Evolutionary conservation across 73 alveolate genomes (phyloP).

Genomic region (Paramecium caudatum): DNA sequence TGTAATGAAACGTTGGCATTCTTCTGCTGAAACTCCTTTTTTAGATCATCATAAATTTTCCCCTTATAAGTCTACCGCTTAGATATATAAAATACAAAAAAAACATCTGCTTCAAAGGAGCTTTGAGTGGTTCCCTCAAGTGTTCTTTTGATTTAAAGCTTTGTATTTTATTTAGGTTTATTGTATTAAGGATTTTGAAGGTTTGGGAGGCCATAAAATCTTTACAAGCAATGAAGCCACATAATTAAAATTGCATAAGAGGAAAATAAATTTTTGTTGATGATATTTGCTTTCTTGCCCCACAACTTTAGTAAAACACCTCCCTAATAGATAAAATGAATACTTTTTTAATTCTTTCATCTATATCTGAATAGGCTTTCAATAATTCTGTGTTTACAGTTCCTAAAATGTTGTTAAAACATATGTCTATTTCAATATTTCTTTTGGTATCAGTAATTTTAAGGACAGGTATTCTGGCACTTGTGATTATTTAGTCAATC

Average conservation of each 20-base stretch:
- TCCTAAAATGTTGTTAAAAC: constrained; percentile 56
- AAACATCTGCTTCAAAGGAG: not conserved
- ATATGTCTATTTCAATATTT: constrained; percentile 12
- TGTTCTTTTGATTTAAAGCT: not conserved
- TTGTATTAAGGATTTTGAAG: constrained; percentile 10
- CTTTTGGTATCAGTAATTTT: not conserved
- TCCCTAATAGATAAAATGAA: not conserved
- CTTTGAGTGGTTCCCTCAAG: not conserved
- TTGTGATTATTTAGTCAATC: not conserved
- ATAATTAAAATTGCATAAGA: constrained; percentile 50
- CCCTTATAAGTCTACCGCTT: not conserved
- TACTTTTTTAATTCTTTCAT: constrained; percentile 5
- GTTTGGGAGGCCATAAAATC: constrained; percentile 10
- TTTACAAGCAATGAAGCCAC: constrained; percentile 44
- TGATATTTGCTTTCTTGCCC: constrained; percentile 18
- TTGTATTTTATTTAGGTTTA: not conserved
- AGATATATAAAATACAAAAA: not conserved
- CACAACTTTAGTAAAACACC: constrained; percentile 30
- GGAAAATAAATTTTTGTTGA: constrained; percentile 18
- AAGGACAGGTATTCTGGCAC: constrained; percentile 53
- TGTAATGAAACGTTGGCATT: not conserved
- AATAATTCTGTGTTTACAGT: constrained; percentile 24
- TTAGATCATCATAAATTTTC: not conserved
- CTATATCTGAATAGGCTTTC: not conserved
- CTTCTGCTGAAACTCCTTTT: not conserved